phyloP scores from a whole-genome alignment of 2,329 filamentous ascomycete genomes.

The Ophiostoma triangulosporum region DNA sequence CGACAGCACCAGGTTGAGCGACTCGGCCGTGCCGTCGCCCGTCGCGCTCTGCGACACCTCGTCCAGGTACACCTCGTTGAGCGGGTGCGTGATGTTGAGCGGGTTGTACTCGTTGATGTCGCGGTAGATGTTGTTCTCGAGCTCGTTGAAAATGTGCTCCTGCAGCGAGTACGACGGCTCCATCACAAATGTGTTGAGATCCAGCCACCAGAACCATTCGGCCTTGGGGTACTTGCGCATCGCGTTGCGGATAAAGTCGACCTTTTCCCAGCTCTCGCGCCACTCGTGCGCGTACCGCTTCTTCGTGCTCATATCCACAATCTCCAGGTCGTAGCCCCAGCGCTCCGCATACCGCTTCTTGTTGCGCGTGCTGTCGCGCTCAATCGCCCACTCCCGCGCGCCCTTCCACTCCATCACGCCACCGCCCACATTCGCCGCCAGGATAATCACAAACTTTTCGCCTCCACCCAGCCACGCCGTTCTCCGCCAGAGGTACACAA shows the following conservation, averaged over 20 bases:
- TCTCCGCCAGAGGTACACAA: constrained; percentile 54
- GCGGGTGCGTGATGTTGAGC: constrained; percentile 80
- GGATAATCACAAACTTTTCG: constrained; percentile 81
- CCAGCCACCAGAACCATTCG: constrained; percentile 99
- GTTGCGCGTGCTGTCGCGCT: constrained; percentile 89
- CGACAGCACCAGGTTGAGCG: constrained; percentile 75
- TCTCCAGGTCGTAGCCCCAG: constrained; percentile 93
- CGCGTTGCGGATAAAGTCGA: constrained; percentile 77
- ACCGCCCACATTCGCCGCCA: constrained; percentile 86
- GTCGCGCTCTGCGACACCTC: constrained; percentile 53
- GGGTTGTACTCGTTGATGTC: constrained; percentile 97
- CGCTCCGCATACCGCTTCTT: constrained; percentile 75
- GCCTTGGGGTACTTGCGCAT: constrained; percentile 90
- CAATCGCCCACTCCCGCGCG: constrained; percentile 92
- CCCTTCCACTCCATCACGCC: constrained; percentile 99
- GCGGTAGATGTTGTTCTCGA: constrained; percentile 66
- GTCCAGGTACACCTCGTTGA: constrained; percentile 63
- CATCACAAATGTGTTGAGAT: constrained; percentile 97
- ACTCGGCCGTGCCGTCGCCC: constrained; percentile 64
- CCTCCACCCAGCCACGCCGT: constrained; percentile 65
- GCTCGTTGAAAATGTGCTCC: constrained; percentile 72
- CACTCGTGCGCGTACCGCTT: constrained; percentile 98
- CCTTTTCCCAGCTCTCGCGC: constrained; percentile 99
- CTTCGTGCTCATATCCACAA: constrained; percentile 97
- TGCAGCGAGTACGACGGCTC: constrained; percentile 85